These are phyloP conservation scores for Colletotrichum theobromicola DNA, from an alignment of 2,329 filamentous ascomycete genomes.

Conservation along the genomic window DNA sequence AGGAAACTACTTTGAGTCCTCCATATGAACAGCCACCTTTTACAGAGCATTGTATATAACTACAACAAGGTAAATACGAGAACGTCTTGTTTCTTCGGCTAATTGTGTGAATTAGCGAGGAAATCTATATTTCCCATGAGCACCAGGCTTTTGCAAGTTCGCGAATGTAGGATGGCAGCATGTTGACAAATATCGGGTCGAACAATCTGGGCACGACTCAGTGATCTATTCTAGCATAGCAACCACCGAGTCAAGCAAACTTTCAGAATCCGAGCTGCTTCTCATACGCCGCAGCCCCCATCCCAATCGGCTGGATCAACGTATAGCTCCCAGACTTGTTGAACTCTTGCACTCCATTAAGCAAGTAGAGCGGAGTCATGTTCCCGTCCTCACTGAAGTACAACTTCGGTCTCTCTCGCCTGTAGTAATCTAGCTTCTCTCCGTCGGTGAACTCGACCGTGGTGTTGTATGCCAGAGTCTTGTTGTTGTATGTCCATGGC, in stretches of 20 bases:
- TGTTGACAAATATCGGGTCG: not conserved
- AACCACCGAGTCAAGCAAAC: not conserved
- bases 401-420: slow-evolving; percentile 53
- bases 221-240: not conserved
- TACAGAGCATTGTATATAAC: not conserved
- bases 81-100: not conserved
- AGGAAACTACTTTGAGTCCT: not conserved
- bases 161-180: not conserved
- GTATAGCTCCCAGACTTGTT: slow-evolving; percentile 28
- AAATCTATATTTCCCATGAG: not conserved
- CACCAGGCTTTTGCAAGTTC: not conserved
- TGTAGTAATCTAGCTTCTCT: slow-evolving; percentile 38
- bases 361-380: slow-evolving; percentile 51
- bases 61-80: not conserved
- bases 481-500: slow-evolving; percentile 33
- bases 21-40: not conserved
- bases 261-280: not conserved
- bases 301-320: slow-evolving; percentile 27
- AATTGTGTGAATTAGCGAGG: not conserved
- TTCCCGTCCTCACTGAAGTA: slow-evolving; percentile 51
- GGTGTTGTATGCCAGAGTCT: slow-evolving; percentile 30
- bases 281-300: not conserved
- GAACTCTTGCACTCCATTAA: slow-evolving; percentile 51
- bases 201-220: not conserved
- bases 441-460: slow-evolving; percentile 43